A percentile compares a stretch with the other conserved stretches of the same genome.
Conservation (phyloP, 2,329 filamentous ascomycete genomes). For the Arachnomyces sp. region DNA sequence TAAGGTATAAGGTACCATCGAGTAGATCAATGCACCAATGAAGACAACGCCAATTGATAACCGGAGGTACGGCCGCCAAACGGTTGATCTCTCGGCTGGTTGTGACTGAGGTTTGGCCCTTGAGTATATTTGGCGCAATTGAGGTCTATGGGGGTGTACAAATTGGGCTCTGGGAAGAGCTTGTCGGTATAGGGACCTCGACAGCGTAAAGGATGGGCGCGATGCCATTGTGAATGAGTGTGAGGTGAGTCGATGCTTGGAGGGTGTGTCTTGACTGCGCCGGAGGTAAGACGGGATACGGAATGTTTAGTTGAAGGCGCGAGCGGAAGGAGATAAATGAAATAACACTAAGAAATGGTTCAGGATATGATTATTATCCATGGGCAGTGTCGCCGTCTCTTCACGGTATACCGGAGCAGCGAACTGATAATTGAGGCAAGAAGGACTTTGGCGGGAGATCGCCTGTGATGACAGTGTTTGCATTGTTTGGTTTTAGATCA, state of each 20-base stretch:
- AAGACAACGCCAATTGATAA: slow-evolving; percentile 43
- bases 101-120: slow-evolving; percentile 15
- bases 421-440: background rate
- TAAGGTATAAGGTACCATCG: slow-evolving; percentile 36
- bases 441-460: no score
- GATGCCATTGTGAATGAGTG: slow-evolving; percentile 21
- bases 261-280: slow-evolving; percentile 1
- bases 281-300: slow-evolving; percentile 1
- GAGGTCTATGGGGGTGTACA: slow-evolving; percentile 10
- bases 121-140: slow-evolving; percentile 21
- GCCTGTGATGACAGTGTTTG: no score
- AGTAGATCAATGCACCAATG: slow-evolving; percentile 42
- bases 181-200: slow-evolving; percentile 24
- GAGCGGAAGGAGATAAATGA: no score
- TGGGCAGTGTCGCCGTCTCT: background rate
- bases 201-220: slow-evolving; percentile 26
- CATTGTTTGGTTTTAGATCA: slow-evolving; percentile 7
- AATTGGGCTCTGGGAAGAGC: slow-evolving; percentile 17
- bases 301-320: background rate
- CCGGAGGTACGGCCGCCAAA: slow-evolving; percentile 40
- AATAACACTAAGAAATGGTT: no score
- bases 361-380: background rate
- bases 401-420: background rate
- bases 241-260: background rate
- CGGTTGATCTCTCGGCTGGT: slow-evolving; percentile 25